A percentile compares a stretch with the other conserved stretches of the same genome.
These are phyloP conservation scores for Alternaria alternata DNA, from an alignment of 2,329 filamentous ascomycete species.

Conservation along the genomic window DNA sequence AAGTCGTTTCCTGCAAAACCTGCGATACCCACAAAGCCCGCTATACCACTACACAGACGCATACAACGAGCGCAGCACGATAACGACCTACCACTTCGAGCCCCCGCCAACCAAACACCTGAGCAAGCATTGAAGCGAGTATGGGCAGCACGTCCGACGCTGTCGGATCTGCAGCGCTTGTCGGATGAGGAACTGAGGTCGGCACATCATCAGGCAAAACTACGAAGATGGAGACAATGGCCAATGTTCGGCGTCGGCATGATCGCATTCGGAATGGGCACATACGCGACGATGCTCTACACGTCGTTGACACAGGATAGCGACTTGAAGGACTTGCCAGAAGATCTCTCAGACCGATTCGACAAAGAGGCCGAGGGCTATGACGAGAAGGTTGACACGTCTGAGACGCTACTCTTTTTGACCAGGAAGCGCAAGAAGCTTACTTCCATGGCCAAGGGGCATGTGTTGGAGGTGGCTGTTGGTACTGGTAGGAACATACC, in stretches of 20 bases:
- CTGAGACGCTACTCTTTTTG: conserved; percentile 55
- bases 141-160: conserved; percentile 36
- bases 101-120: conserved; percentile 23
- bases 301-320: conserved; percentile 39
- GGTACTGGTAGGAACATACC: conserved; percentile 59
- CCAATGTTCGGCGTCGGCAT: conserved; percentile 44
- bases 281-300: conserved; percentile 52
- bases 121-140: conserved; percentile 29
- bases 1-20: conserved; percentile 31
- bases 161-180: conserved; percentile 35
- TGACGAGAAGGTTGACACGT: conserved; percentile 57
- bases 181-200: conserved; percentile 41
- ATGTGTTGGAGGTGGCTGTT: conserved; percentile 60
- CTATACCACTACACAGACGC: conserved; percentile 26
- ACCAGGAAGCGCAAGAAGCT: conserved; percentile 52
- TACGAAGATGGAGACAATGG: conserved; percentile 42
- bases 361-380: conserved; percentile 56
- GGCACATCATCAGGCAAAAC: conserved; percentile 35
- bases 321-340: conserved; percentile 39
- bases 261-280: conserved; percentile 51
- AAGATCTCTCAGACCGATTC: conserved; percentile 57
- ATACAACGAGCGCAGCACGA: conserved; percentile 21
- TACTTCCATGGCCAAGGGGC: conserved; percentile 51
- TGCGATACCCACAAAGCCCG: conserved; percentile 28
- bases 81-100: conserved; percentile 20